Conservation (phyloP, 108 stramenopile genomes). For the Cyclotella choctawhatcheeana region DNA sequence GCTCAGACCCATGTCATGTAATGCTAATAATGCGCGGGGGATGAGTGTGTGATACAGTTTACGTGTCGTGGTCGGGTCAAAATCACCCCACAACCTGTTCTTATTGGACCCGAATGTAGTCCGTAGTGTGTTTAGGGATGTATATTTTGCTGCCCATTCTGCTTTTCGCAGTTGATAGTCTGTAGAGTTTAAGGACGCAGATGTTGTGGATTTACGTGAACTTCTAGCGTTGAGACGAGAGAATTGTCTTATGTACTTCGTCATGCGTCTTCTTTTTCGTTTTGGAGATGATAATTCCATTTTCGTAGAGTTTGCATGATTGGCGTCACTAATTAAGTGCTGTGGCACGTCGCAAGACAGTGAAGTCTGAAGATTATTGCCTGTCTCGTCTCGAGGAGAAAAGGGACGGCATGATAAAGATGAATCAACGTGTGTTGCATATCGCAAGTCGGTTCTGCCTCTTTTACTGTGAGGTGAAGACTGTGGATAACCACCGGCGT, state of each 20-base stretch:
- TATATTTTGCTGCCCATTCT: conserved; percentile 82
- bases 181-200: background rate
- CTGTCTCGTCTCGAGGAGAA: background rate
- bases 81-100: conserved; percentile 89
- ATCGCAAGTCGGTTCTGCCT: conserved; percentile 20
- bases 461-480: background rate
- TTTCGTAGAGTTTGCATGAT: background rate
- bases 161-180: conserved; percentile 76
- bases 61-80: conserved; percentile 74
- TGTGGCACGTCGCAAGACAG: background rate
- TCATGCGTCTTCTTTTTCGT: conserved; percentile 1
- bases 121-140: conserved; percentile 72
- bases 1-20: conserved; percentile 41
- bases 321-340: too few relatives aligned
- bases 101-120: conserved; percentile 79
- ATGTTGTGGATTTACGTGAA: background rate
- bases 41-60: conserved; percentile 84
- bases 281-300: background rate
- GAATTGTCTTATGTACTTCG: background rate
- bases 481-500: background rate
- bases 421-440: conserved; percentile 21
- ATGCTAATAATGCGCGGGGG: conserved; percentile 78
- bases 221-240: conserved; percentile 13
- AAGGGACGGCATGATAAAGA: background rate
- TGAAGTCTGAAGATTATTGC: background rate